Evolutionary conservation across 805 yeast genomes (phyloP), one percentile per base, ranked within the genome.

Genomic region (Yamadazyma laniorum): DNA sequence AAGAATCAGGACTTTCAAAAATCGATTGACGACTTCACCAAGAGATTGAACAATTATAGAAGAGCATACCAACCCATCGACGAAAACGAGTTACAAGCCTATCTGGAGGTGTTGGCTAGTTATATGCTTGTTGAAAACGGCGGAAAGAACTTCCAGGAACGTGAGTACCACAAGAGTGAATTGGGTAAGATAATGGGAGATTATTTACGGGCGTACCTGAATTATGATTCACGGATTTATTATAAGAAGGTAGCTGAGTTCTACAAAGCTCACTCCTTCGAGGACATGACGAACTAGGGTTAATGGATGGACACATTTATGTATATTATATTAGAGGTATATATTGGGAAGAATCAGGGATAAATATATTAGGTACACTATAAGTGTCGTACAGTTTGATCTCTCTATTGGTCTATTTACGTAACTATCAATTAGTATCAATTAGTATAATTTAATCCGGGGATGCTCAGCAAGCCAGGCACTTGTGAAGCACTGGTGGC

Each of bases 11-110:
- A 77, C 30, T 75, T 77, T 47, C 69, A 69, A 23, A 53, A 53
- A 5, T 79, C 88, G 3, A 71, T 81, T 13, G 47, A 59, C 3
- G 89, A 82, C 61, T 83, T 83, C 51, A 66, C 79, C 29, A 65
- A 66, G 35, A 67, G 90, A 45, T 63, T 81, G 8, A 58, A 66
- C 29, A 71, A 73, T 45, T 83, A 83, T 56, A 64, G 60, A 34
- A 48, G 52, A 30, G 67, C 57, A 5, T 56, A 63, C 39, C 53
- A 63, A 35, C 65, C 64, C 7, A 46, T 63, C 16, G 51, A 56
- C 3, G 32, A 39, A 6, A 52, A 46, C 3, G 68, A 63, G 40
- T 42, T 61, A 19, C 32, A 32, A 7, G n/a, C 21, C 6, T 58
- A 55, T 40, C 39, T 12, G 32, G 14, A 31, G 17, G 28, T 28